phyloP scores from a whole-genome alignment of 1,284 basidiomycete species.

The Sanghuangporus weigelae region DNA sequence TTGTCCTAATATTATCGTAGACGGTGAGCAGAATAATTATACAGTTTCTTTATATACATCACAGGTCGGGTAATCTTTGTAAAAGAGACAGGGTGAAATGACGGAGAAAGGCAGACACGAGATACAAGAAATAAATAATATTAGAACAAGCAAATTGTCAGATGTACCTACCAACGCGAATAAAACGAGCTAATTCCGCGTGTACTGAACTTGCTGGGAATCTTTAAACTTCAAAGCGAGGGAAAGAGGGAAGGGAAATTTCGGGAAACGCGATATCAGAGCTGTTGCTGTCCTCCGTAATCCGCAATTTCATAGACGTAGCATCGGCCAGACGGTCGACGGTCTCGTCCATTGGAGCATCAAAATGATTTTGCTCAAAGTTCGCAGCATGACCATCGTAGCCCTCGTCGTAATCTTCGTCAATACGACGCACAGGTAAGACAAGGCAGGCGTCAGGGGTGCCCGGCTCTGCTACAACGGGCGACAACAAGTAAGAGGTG shows the following conservation, averaged over 20 bases:
- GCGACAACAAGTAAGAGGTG: background rate
- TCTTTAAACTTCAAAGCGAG: background rate
- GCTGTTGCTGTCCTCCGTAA: background rate
- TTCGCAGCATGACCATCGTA: background rate
- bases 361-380: background rate
- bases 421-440: constrained; percentile 8
- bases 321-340: constrained; percentile 2
- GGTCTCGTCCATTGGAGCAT: constrained; percentile 1
- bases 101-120: no score
- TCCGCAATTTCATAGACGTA: background rate
- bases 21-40: no score
- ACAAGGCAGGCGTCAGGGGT: background rate
- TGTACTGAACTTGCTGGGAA: no score
- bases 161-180: no score
- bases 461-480: background rate
- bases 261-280: background rate
- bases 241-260: background rate
- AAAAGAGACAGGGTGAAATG: no score
- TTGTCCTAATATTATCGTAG: no score
- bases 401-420: constrained; percentile 17
- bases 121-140: no score
- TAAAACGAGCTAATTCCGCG: no score
- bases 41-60: no score
- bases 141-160: no score
- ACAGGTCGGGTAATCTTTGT: no score